Evolutionary conservation across 768 basidiomycete species (phyloP).

Genomic region (Phylloporus sp.): DNA sequence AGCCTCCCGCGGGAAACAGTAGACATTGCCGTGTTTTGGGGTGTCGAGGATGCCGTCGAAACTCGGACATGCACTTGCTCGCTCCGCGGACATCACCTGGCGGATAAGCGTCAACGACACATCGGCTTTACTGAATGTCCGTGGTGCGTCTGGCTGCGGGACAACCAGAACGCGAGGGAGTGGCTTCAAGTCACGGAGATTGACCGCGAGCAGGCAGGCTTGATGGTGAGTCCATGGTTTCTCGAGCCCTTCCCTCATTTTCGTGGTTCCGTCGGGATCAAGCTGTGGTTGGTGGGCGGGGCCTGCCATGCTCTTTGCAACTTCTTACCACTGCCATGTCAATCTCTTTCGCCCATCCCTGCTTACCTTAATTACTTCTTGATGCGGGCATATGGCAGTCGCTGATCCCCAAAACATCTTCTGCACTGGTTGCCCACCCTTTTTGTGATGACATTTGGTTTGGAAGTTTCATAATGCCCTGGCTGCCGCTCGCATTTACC

Average conservation of each 20-base stretch:
- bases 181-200: slow-evolving; percentile 35
- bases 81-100: slow-evolving; percentile 12
- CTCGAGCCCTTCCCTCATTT: neutral
- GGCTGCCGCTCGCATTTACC: slow-evolving; percentile 20
- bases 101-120: neutral
- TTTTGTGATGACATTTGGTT: slow-evolving; percentile 10
- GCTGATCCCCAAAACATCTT: slow-evolving; percentile 4
- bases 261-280: slow-evolving; percentile 5
- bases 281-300: slow-evolving; percentile 8
- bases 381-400: slow-evolving; percentile 12
- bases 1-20: slow-evolving; percentile 50
- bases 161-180: slow-evolving; percentile 27
- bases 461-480: slow-evolving; percentile 15
- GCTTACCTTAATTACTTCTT: slow-evolving; percentile 9
- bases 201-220: slow-evolving; percentile 20
- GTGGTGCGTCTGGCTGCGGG: slow-evolving; percentile 20
- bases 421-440: slow-evolving; percentile 4
- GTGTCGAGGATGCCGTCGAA: slow-evolving; percentile 20
- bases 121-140: slow-evolving; percentile 8
- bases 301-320: slow-evolving; percentile 6
- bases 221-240: slow-evolving; percentile 25
- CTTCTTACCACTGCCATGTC: slow-evolving; percentile 3
- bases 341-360: slow-evolving; percentile 4
- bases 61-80: slow-evolving; percentile 15
- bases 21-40: slow-evolving; percentile 64